Evolutionary conservation across 2,329 filamentous ascomycete species (phyloP), one percentile per base, ranked within the genome.

Genomic region (Cladosporium velox): DNA sequence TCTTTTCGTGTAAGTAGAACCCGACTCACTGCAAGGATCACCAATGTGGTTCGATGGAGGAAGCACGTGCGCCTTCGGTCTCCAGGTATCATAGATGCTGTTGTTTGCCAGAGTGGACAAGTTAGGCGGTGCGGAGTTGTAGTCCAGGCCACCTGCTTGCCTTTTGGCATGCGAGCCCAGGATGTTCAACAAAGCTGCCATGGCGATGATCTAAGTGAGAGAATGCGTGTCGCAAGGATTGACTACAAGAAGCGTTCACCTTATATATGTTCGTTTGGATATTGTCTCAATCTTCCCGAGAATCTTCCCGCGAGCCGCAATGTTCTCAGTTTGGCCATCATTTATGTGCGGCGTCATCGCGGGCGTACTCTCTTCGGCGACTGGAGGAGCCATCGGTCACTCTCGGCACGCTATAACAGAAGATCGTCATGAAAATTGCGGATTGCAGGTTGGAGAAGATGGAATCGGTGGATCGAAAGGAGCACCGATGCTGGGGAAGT

Each of bases 1-100:
- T 14, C 21, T 28, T 12, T 15, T n/a, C 12, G 34, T 21, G n/a
- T 26, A 11, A n/a, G 34, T 18, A 28, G 34, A 21, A 38, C 15
- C 41, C 55, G 18, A 54, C 60, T 52, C 21, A 63, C 60, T 63
- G 60, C 60, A 63, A 28, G 60, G 60, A 28, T 63, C 60, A 4
- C 60, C 80, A 51, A 81, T 79, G 57, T 80, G 75, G 7, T 79
- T 79, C 47, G 71, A 74, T 0, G 76, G 74, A 4, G 80, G 79
- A 1, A 81, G 74, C 1, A 82, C 74, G 61, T 82, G 80, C 18
- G 79, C 76, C 67, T 73, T 76, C 3, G 80, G 80, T 70, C 71
- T 67, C 75, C 75, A 76, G 65, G 68, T 72, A 14, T 72, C 63
- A 55, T 69, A 70, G 21, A 72, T 41, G 24, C 55, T 70, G 49